Conservation (phyloP, 2,329 filamentous ascomycete species). For the Chrysoporthe deuterocubensis region DNA sequence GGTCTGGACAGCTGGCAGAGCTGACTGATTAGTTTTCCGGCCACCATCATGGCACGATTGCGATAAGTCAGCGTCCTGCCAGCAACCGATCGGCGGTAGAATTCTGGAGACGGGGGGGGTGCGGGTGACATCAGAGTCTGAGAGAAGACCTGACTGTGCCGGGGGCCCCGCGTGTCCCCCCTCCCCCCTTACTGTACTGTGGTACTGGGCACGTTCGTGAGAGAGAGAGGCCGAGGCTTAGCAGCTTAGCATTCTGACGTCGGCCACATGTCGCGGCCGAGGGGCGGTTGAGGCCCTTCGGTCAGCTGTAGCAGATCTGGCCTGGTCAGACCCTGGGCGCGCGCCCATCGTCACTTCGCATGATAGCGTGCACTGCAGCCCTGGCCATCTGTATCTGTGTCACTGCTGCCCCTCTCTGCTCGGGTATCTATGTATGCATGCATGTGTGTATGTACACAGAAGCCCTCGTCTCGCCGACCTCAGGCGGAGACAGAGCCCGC, state of each 20-base stretch:
- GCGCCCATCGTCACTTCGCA: neutral
- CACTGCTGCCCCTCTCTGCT: too few relatives aligned
- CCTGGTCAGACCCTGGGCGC: neutral
- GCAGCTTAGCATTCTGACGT: slow-evolving; percentile 13
- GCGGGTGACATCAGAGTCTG: too few relatives aligned
- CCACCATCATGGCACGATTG: neutral
- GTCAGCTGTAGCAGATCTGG: slow-evolving; percentile 7
- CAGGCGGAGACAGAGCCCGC: too few relatives aligned
- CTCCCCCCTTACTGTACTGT: slow-evolving; percentile 1
- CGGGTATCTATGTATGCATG: too few relatives aligned
- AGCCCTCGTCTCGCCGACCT: too few relatives aligned
- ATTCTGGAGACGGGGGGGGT: neutral
- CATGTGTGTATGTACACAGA: too few relatives aligned
- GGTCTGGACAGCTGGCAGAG: neutral
- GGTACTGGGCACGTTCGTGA: too few relatives aligned
- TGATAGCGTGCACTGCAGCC: too few relatives aligned
- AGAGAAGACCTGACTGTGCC: too few relatives aligned
- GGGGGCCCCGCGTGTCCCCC: neutral
- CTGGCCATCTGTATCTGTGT: too few relatives aligned
- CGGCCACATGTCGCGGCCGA: neutral
- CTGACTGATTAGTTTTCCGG: neutral
- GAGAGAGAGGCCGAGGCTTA: neutral
- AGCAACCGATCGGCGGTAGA: neutral
- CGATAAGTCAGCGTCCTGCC: neutral
- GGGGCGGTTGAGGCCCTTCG: neutral